Conservation (phyloP, 352 stramenopile species). For the Phytopythium boreale region DNA sequence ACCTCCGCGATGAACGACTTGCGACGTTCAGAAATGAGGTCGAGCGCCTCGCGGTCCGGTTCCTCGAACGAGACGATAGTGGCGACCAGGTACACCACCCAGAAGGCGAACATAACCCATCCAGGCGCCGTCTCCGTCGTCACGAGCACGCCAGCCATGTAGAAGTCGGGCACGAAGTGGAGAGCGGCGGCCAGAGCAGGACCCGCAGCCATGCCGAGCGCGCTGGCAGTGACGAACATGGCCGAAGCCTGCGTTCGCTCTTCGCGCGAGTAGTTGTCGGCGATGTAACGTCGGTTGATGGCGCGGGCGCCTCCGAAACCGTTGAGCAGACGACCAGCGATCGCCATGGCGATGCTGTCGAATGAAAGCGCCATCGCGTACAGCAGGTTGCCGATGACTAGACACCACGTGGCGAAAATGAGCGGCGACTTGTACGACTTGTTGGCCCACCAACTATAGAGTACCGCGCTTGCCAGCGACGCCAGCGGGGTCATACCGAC, state of each 20-base stretch:
- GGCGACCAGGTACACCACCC: constrained; percentile 54
- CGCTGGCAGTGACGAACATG: constrained; percentile 91
- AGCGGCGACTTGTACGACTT: constrained; percentile 85
- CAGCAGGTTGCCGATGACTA: constrained; percentile 86
- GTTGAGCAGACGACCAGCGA: constrained; percentile 90
- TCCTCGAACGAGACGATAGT: constrained; percentile 66
- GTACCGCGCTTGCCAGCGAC: constrained; percentile 91
- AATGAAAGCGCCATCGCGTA: constrained; percentile 82
- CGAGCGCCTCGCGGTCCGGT: constrained; percentile 49
- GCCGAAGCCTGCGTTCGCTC: constrained; percentile 91
- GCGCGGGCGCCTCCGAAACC: constrained; percentile 90
- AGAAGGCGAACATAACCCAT: constrained; percentile 87
- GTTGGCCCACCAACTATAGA: constrained; percentile 95
- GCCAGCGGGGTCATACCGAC: constrained; percentile 96
- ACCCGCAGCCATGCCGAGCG: constrained; percentile 90
- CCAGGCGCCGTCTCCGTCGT: constrained; percentile 89
- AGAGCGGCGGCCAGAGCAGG: constrained; percentile 70
- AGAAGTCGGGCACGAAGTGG: constrained; percentile 74
- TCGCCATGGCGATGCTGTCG: constrained; percentile 84
- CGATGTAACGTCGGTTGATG: constrained; percentile 91
- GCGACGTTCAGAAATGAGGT: constrained; percentile 41
- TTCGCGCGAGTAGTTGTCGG: constrained; percentile 86
- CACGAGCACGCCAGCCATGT: constrained; percentile 50
- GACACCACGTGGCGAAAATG: constrained; percentile 76
- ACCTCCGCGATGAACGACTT: constrained; percentile 26